Evolutionary conservation across 768 basidiomycete species (phyloP), one percentile per base, ranked within the genome.

Genomic region (Mycena galericulata): DNA sequence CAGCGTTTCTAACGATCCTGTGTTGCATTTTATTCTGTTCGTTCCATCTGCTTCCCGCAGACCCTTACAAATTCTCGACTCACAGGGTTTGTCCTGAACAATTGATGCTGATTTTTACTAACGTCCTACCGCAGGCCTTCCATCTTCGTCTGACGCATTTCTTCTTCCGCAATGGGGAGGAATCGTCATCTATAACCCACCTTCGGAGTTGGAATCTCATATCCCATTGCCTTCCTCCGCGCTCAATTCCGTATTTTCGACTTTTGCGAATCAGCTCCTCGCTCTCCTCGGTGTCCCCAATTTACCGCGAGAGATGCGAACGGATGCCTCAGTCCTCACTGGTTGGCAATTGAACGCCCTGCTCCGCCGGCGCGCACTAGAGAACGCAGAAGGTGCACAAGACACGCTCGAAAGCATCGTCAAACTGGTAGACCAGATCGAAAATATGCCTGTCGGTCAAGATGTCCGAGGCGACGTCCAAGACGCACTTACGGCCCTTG

Each of bases 81-180:
- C 82, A 24, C 77, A 87, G 69, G 87, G 92, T 36, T 56, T 32
- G 27, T 24, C 38, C 63, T 45, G 2, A n/a, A n/a, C n/a, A n/a
- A 41, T 53, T 74, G 71, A 27, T 51, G 14, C 40, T 12, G 30
- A 67, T 22, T 47, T 22, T 50, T 27, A 20, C 54, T 62, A 15
- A 57, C 30, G 30, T 66, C 49, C 34, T n/a, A n/a, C n/a, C 2
- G 20, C 75, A 92, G 92, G 86, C 24, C 76, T 72, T 9, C 77
- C 81, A 0, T 84, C 86, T 22, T 74, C 79, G 4, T 89, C 89
- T 9, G 85, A 83, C 54, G 88, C 95, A 10, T 98, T 99, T 82
- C 86, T 97, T 22, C 83, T 97, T 0, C 97, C 97, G 0, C 97
- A 99, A 78, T 97, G 94, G 91, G 97, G 97, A 36, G 91, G 95